Evolutionary conservation across 148 eudicot species (phyloP).

Genomic region (Chenopodium suecicum): DNA sequence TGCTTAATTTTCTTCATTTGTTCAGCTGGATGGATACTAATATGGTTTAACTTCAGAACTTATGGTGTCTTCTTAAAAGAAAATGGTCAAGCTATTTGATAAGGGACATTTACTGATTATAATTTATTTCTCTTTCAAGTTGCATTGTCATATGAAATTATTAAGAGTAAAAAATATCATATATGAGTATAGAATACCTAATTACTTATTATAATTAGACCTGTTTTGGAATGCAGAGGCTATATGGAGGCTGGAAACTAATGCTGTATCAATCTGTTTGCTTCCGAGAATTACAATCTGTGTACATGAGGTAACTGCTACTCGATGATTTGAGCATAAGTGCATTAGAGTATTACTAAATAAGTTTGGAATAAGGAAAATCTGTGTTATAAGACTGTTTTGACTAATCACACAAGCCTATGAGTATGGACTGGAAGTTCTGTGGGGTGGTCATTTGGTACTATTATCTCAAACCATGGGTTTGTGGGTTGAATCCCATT

Average conservation of each 20-base stretch:
- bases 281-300: background rate
- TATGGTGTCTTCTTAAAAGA: background rate
- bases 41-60: background rate
- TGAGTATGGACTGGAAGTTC: too few relatives aligned
- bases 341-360: background rate
- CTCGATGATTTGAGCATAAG: background rate
- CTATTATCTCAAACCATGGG: too few relatives aligned
- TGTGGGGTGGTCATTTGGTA: too few relatives aligned
- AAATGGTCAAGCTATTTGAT: background rate
- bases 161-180: background rate
- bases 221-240: constrained; percentile 1
- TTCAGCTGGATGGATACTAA: background rate
- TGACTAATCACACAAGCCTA: background rate
- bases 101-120: background rate
- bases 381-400: background rate
- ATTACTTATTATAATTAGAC: background rate
- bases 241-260: background rate
- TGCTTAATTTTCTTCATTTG: background rate
- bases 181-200: too few relatives aligned
- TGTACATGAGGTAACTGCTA: background rate
- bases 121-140: background rate
- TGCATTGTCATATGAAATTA: background rate
- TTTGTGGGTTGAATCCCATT: too few relatives aligned
- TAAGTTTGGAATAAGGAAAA: background rate
- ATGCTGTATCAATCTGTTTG: background rate